Evolutionary conservation across 345 rosid genomes (phyloP).

Genomic region (Eucalyptus pauciflora): DNA sequence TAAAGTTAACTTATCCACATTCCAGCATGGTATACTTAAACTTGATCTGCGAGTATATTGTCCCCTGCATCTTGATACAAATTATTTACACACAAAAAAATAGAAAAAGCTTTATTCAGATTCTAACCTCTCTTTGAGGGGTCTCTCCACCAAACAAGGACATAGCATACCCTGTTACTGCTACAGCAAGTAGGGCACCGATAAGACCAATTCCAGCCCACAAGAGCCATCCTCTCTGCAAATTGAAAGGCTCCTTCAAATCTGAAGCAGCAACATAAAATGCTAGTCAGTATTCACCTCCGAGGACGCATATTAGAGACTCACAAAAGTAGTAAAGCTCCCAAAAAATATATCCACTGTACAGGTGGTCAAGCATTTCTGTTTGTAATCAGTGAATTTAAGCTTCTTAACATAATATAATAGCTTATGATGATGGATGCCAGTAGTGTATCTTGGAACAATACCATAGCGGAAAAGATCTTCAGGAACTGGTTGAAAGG

Average conservation of each 20-base stretch:
- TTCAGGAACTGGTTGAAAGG: slow-evolving; percentile 73
- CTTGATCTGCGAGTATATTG: background rate
- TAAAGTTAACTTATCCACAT: background rate
- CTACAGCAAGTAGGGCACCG: slow-evolving; percentile 34
- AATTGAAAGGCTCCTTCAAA: slow-evolving; percentile 58
- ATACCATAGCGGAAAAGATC: slow-evolving; percentile 80
- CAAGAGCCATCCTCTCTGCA: slow-evolving; percentile 50
- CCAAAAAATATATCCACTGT: background rate
- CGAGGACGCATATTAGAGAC: background rate
- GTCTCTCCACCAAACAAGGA: slow-evolving; percentile 41
- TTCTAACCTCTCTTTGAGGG: slow-evolving; percentile 55
- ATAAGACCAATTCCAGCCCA: slow-evolving; percentile 58
- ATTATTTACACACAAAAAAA: background rate
- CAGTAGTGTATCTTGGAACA: background rate
- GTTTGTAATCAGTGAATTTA: background rate
- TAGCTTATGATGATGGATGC: background rate
- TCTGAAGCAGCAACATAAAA: slow-evolving; percentile 19
- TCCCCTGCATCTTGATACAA: background rate
- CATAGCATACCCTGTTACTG: slow-evolving; percentile 26
- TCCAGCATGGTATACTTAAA: background rate
- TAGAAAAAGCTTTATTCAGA: background rate
- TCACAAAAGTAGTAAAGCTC: background rate
- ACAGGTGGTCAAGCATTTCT: background rate
- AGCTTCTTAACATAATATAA: background rate
- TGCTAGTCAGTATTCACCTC: background rate